Evolutionary conservation across 495 filamentous ascomycete genomes (phyloP).

Genomic region (Talaromyces nanjingensis): DNA sequence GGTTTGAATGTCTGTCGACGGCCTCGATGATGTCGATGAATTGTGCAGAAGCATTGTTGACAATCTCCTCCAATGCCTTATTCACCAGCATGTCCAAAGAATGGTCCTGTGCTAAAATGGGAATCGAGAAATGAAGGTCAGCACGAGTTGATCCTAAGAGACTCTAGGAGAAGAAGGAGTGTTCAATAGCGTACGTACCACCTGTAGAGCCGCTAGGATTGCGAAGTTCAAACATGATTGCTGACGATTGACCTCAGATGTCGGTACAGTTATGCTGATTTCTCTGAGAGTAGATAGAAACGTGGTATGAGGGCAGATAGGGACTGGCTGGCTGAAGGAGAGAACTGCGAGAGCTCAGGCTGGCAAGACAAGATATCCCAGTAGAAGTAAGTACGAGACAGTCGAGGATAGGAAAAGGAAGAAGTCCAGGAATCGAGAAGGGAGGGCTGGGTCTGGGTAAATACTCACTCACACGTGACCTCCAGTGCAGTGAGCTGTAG

Average conservation of each 20-base stretch:
- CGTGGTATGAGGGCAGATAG: not conserved
- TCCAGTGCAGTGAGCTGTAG: not conserved
- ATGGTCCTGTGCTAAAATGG: no score
- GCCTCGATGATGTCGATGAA: not conserved
- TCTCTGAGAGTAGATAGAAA: no score
- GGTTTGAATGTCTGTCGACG: not conserved
- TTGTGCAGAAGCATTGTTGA: not conserved
- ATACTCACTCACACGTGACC: not conserved
- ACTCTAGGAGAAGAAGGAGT: no score
- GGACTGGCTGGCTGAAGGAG: not conserved
- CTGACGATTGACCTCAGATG: not conserved
- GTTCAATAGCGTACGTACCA: not conserved
- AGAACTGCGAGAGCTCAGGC: not conserved
- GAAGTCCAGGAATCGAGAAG: not conserved
- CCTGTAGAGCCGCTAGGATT: not conserved
- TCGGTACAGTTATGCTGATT: not conserved
- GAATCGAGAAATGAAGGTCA: no score
- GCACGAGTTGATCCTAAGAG: no score
- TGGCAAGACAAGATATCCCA: not conserved
- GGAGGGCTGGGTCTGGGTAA: not conserved
- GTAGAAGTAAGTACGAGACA: not conserved
- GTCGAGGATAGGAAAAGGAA: not conserved
- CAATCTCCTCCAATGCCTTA: not conserved
- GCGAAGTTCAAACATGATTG: not conserved
- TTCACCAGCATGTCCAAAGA: not conserved